Percentiles rank a stretch among this genome's conserved stretches.
Conservation (phyloP, 768 basidiomycete genomes). For the Holtermannia corniformis region DNA sequence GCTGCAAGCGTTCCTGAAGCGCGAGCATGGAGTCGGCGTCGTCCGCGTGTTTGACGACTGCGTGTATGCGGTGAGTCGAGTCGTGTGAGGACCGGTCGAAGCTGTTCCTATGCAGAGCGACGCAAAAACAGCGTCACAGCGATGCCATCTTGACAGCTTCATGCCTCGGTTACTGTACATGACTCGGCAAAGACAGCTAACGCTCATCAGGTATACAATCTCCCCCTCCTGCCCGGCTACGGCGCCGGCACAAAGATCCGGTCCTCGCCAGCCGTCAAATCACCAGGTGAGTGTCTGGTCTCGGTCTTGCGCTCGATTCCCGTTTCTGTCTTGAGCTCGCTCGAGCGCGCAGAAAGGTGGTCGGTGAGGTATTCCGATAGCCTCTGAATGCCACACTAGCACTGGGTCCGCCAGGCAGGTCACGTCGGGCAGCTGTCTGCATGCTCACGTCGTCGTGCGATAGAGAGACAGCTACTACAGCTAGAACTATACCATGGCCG, state of each 20-base stretch:
- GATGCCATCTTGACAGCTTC: too few species aligned
- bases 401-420: too few species aligned
- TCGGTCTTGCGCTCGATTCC: too few species aligned
- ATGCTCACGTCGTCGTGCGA: too few species aligned
- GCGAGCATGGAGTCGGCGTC: constrained; percentile 77
- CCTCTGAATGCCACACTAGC: too few species aligned
- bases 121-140: background rate
- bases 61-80: constrained; percentile 66
- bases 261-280: constrained; percentile 59
- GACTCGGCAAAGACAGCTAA: background rate
- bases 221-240: constrained; percentile 85
- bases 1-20: constrained; percentile 72
- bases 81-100: background rate
- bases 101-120: background rate
- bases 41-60: constrained; percentile 88
- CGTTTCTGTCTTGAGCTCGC: too few species aligned
- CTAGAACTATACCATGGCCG: too few species aligned
- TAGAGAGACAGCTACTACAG: too few species aligned
- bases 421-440: too few species aligned
- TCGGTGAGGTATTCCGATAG: too few species aligned
- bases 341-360: too few species aligned
- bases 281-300: too few species aligned
- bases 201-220: constrained; percentile 62
- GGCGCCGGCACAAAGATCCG: constrained; percentile 72
- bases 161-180: background rate